Conservation (phyloP, 1,284 basidiomycete species). For the Phylloboletellus chloephorus region DNA sequence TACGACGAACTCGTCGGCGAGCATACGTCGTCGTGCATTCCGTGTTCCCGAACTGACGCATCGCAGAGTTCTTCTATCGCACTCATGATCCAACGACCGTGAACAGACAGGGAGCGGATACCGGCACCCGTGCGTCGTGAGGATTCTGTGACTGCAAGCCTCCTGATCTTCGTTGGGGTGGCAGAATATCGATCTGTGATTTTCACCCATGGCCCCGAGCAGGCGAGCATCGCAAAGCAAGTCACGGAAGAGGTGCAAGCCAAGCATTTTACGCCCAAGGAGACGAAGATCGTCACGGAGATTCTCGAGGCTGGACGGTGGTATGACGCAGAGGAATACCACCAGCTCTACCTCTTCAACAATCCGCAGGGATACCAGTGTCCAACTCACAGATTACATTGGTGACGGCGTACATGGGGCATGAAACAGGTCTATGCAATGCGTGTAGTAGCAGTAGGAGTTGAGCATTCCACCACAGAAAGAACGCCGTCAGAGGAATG, state of each 20-base stretch:
- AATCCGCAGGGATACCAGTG: conserved; percentile 57
- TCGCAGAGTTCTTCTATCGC: conserved; percentile 84
- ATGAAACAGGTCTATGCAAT: not conserved
- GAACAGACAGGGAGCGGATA: conserved; percentile 74
- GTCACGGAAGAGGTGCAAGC: conserved; percentile 85
- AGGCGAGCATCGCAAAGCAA: conserved; percentile 67
- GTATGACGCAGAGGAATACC: conserved; percentile 84
- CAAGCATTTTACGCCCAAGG: conserved; percentile 74
- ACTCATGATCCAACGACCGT: conserved; percentile 91
- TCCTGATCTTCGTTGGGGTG: conserved; percentile 2
- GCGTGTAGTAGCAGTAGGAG: not conserved
- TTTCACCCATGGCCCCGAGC: conserved; percentile 77
- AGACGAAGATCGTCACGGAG: conserved; percentile 73
- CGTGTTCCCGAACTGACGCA: not conserved
- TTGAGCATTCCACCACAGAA: conserved; percentile 11
- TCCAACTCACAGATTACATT: conserved; percentile 48
- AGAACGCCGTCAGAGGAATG: conserved; percentile 40
- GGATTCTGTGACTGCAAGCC: not conserved
- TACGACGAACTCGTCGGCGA: conserved; percentile 81
- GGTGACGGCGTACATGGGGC: conserved; percentile 31
- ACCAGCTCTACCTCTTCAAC: conserved; percentile 79
- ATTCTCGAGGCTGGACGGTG: conserved; percentile 64
- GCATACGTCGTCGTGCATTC: conserved; percentile 22
- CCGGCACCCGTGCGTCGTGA: conserved; percentile 61
- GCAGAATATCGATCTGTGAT: conserved; percentile 94